Base-by-base conservation (phyloP, 129 eudicot genomes). In the Pittosporum tobira region DNA sequence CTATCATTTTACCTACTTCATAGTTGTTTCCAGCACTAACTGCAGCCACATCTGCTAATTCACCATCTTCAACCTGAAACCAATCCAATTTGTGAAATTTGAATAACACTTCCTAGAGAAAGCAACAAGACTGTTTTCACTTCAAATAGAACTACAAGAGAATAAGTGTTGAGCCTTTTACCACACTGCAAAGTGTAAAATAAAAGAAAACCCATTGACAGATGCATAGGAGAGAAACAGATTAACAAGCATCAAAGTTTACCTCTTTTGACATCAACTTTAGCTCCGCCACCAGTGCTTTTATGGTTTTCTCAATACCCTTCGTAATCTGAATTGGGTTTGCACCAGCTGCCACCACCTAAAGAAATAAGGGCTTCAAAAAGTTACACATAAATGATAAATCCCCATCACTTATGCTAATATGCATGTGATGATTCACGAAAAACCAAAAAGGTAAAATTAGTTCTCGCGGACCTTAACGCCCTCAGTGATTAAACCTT, bases 291-390 rank as follows among this genome's bases (percentile, higher is more conserved):
- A 82, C 89, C 31, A 82, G 71, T 9, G 76, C 76, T 36, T 78
- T 75, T 5, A 79, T 56, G 14, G 89, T 82, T 49, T 61, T 78
- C 49, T 82, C 85, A 51, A 82, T 82, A 14, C 89, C 89, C 64
- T 73, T 75, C 1, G 82, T 73, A 22, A 82, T 62, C 42, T 65
- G 79, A 66, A 82, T 56, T 19, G 89, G 82, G 56, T 78, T 82
- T 57, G 89, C 89, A 67, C 89, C 89, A 29, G 89, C 84, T 48
- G 89, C 83, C 46, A 86, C 95, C 49, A 85, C 88, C 95, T 86
- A 69, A 51, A 8, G n/a, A 42, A n/a, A 16, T 23, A 25, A 68
- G 25, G 31, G 45, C 3, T 6, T 31, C 40, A 20, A 29, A 1
- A 26, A n/a, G 59, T 53, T 43, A 28, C 34, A 2, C 18, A n/a